Evolutionary conservation across 2,329 filamentous ascomycete species (phyloP).

Genomic region (Sporothrix inflata): DNA sequence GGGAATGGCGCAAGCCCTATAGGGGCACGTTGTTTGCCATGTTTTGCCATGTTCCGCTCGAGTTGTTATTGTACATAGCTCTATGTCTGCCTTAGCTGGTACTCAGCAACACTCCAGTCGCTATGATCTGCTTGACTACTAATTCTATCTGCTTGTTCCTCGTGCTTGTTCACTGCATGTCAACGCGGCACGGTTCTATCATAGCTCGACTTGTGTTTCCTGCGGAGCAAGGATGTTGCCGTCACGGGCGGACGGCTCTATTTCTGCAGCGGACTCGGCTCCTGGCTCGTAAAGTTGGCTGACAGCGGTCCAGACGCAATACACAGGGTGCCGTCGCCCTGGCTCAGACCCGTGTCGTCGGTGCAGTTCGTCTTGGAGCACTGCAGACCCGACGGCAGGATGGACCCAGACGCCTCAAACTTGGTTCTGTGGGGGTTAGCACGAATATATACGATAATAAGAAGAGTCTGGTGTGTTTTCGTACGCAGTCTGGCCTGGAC

Average conservation of each 20-base stretch:
- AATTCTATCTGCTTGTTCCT: neutral
- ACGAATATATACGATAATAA: neutral
- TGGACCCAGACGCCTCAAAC: conserved; percentile 33
- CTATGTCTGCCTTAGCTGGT: neutral
- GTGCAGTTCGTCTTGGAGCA: conserved; percentile 26
- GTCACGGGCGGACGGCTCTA: neutral
- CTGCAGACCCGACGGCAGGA: conserved; percentile 21
- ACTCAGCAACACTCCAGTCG: neutral
- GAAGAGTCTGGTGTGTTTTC: neutral
- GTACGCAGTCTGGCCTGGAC: conserved; percentile 39
- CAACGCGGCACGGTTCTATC: too few species aligned
- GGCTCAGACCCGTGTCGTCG: neutral
- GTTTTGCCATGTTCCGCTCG: neutral
- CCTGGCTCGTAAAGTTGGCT: conserved; percentile 33
- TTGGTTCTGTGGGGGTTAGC: conserved; percentile 14
- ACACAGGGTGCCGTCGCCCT: conserved; percentile 29
- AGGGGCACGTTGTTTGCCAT: neutral
- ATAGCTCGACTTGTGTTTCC: neutral
- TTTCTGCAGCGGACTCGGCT: conserved; percentile 33
- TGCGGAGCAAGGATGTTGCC: neutral
- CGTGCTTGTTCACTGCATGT: neutral
- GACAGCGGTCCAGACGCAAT: neutral
- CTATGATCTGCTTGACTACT: neutral
- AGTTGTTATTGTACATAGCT: neutral
- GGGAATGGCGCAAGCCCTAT: neutral